A percentile compares a stretch with the other conserved stretches of the same genome.
Conservation (phyloP, 1,139 yeast species). For the Geotrichum macrosporum region DNA sequence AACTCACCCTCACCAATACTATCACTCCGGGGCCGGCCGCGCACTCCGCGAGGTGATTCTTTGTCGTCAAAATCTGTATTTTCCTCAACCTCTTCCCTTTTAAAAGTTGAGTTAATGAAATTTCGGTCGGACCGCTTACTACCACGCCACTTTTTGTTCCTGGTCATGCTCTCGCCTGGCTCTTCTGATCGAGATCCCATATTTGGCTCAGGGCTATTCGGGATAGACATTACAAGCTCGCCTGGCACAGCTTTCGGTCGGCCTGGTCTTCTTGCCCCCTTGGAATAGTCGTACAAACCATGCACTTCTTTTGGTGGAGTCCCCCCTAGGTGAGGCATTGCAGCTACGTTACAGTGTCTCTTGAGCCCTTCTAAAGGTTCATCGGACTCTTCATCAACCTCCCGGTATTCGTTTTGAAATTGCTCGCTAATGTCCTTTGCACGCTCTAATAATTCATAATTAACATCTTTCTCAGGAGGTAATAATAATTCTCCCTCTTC, state of each 20-base stretch:
- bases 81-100: background rate
- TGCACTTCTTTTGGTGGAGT: too few species aligned
- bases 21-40: background rate
- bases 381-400: slow-evolving; percentile 16
- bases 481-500: background rate
- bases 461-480: slow-evolving; percentile 9
- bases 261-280: slow-evolving; percentile 2
- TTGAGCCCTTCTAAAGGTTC: background rate
- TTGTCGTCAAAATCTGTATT: background rate
- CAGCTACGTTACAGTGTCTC: too few species aligned
- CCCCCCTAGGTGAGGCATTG: too few species aligned
- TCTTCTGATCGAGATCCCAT: background rate
- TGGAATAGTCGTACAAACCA: too few species aligned
- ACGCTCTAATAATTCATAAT: background rate
- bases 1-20: background rate
- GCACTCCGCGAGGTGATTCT: background rate
- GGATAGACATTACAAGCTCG: slow-evolving; percentile 1
- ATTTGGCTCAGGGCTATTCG: background rate
- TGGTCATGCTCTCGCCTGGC: background rate
- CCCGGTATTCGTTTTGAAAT: slow-evolving; percentile 11
- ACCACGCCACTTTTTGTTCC: background rate
- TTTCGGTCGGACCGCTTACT: background rate
- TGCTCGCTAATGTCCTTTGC: slow-evolving; percentile 6
- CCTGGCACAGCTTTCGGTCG: slow-evolving; percentile 4
- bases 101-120: too few species aligned